Conservation (phyloP, 768 basidiomycete genomes). For the Postia placenta region DNA sequence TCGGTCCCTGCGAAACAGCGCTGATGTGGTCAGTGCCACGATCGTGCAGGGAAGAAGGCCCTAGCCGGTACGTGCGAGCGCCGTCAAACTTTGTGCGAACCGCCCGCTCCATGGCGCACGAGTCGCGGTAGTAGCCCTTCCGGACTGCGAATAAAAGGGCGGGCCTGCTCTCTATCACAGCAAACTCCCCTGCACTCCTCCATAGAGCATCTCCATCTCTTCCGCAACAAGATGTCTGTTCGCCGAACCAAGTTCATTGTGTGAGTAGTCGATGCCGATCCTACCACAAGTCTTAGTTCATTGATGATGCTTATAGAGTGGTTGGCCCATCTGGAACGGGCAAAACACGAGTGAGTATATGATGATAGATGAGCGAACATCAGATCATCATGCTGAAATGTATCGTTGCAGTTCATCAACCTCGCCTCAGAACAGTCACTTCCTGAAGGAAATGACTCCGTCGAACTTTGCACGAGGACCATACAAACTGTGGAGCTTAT, state of each 20-base stretch:
- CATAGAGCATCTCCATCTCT: not conserved
- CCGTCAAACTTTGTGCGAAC: too few species aligned
- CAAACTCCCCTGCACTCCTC: too few species aligned
- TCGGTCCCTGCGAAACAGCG: too few species aligned
- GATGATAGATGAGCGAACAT: slow-evolving; percentile 8
- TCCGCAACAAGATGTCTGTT: not conserved
- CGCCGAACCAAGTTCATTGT: not conserved
- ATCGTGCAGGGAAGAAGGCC: too few species aligned
- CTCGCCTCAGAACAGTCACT: slow-evolving; percentile 11
- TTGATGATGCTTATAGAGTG: slow-evolving; percentile 7
- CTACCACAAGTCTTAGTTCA: not conserved
- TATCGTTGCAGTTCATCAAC: slow-evolving; percentile 17
- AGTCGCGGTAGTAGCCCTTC: not conserved
- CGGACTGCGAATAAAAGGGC: not conserved
- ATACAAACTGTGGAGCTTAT: slow-evolving; percentile 11
- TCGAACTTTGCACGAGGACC: slow-evolving; percentile 14
- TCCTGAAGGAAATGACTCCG: slow-evolving; percentile 8
- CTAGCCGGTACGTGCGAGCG: too few species aligned
- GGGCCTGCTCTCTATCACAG: too few species aligned
- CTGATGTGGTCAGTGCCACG: too few species aligned
- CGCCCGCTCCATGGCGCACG: too few species aligned
- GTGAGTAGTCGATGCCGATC: not conserved
- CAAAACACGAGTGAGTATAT: slow-evolving; percentile 4
- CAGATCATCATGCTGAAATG: not conserved
- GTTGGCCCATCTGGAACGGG: slow-evolving; percentile 18